A percentile compares a stretch with the other conserved stretches of the same genome.
These are phyloP conservation scores for Brassica rapa DNA, from an alignment of 345 rosid genomes.

Conservation along the genomic window DNA sequence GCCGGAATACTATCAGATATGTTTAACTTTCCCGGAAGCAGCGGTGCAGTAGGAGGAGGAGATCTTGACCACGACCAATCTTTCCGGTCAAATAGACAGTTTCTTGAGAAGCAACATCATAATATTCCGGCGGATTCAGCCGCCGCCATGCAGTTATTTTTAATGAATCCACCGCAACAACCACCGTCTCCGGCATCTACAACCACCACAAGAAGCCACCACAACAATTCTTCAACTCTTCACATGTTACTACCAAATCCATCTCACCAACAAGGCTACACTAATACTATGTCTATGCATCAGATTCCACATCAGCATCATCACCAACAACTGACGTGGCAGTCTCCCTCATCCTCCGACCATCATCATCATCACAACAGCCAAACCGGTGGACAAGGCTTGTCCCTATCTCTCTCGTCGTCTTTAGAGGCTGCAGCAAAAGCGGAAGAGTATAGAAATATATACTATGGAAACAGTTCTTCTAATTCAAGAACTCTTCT, in stretches of 20 bases:
- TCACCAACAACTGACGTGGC: conserved; percentile 66
- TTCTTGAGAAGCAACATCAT: conserved; percentile 57
- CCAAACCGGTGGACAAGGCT: conserved; percentile 68
- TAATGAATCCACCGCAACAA: conserved; percentile 82
- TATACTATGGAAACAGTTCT: conserved; percentile 32
- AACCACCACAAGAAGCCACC: conserved; percentile 39
- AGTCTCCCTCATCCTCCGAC: conserved; percentile 33
- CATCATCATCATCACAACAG: conserved; percentile 39
- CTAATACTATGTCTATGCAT: conserved; percentile 42
- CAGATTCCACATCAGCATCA: conserved; percentile 51
- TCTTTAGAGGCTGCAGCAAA: conserved; percentile 79
- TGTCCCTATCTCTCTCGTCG: conserved; percentile 80
- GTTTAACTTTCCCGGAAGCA: conserved; percentile 74
- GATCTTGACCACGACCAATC: conserved; percentile 39
- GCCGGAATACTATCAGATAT: conserved; percentile 94
- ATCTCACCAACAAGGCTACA: conserved; percentile 51
- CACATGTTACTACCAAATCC: conserved; percentile 83
- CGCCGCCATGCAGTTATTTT: conserved; percentile 90
- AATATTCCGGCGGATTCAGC: conserved; percentile 74
- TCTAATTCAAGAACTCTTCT: conserved; percentile 25
- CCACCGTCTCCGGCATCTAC: conserved; percentile 59
- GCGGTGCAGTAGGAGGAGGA: conserved; percentile 43
- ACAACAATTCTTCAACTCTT: conserved; percentile 65
- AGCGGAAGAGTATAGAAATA: conserved; percentile 68
- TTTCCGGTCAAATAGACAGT: conserved; percentile 37